These are phyloP conservation scores for Sporisorium graminicola DNA, from an alignment of 1,284 basidiomycete species.

Conservation along the genomic window DNA sequence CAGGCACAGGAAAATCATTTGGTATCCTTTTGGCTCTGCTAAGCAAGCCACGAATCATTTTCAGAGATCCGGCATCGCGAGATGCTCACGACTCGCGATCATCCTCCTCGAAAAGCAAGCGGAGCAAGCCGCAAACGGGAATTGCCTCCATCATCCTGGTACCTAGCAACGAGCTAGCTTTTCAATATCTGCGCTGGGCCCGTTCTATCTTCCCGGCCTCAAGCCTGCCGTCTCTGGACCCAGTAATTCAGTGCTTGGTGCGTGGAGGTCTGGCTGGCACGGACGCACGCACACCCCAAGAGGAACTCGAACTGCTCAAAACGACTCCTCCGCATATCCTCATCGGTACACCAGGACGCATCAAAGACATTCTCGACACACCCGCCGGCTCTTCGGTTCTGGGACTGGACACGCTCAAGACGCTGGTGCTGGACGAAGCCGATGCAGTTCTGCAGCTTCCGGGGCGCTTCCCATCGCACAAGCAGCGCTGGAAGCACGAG, in stretches of 20 bases:
- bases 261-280: constrained; percentile 43
- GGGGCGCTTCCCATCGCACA: constrained; percentile 61
- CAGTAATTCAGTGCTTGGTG: constrained; percentile 60
- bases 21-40: constrained; percentile 63
- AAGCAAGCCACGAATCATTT: constrained; percentile 64
- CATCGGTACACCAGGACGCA: constrained; percentile 63
- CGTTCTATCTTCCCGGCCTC: constrained; percentile 50
- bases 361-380: constrained; percentile 56
- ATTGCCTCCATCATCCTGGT: constrained; percentile 64
- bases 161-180: constrained; percentile 65
- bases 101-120: constrained; percentile 11
- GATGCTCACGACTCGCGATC: constrained; percentile 1
- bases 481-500: constrained; percentile 63
- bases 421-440: constrained; percentile 65
- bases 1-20: constrained; percentile 67
- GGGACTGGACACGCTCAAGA: constrained; percentile 57
- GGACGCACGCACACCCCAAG: constrained; percentile 26
- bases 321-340: constrained; percentile 60
- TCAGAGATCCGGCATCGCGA: constrained; percentile 20
- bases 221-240: constrained; percentile 44
- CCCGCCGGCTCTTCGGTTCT: constrained; percentile 54
- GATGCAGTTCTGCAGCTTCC: constrained; percentile 66
- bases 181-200: constrained; percentile 64
- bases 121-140: constrained; percentile 43
- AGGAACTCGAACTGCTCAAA: constrained; percentile 52